These are phyloP conservation scores for Tephrocybe sp. DNA, from an alignment of 768 basidiomycete species.

Conservation along the genomic window DNA sequence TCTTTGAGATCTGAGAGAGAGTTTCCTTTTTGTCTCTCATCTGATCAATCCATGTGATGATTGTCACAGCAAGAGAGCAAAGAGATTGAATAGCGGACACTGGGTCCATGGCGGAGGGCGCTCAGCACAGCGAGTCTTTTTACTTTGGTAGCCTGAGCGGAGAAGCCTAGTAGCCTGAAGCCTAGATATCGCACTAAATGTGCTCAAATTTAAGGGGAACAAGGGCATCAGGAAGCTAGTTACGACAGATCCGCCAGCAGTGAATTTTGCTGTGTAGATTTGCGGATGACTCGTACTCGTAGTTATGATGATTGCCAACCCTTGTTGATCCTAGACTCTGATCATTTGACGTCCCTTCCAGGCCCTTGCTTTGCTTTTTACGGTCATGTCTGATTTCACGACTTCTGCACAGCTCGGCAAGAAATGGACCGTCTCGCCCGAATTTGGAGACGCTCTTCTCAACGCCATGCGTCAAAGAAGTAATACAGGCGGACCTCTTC, in stretches of 20 bases:
- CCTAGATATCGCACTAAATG: background rate
- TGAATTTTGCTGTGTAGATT: too few relatives aligned
- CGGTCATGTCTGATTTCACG: slow-evolving; percentile 3
- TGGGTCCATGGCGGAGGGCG: slow-evolving; percentile 9
- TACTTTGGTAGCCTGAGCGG: background rate
- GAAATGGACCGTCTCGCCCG: slow-evolving; percentile 18
- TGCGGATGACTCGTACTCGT: too few relatives aligned
- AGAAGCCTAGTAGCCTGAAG: too few relatives aligned
- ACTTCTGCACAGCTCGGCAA: slow-evolving; percentile 2
- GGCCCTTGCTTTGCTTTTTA: background rate
- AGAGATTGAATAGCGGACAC: slow-evolving; percentile 14
- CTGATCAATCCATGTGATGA: slow-evolving; percentile 18
- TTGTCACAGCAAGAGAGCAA: slow-evolving; percentile 12
- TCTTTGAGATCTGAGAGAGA: slow-evolving; percentile 8
- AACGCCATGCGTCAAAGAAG: slow-evolving; percentile 16
- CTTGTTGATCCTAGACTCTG: too few relatives aligned
- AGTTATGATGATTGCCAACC: too few relatives aligned
- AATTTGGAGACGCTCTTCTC: slow-evolving; percentile 16
- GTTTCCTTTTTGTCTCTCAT: slow-evolving; percentile 15
- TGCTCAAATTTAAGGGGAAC: too few relatives aligned
- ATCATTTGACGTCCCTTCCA: too few relatives aligned
- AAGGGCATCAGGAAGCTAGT: too few relatives aligned
- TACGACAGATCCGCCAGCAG: too few relatives aligned
- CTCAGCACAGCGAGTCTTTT: background rate
- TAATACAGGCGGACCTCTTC: slow-evolving; percentile 13